Base-by-base conservation (phyloP, 225 moss, liverwort and hornwort species). In the Ulota crispa region DNA sequence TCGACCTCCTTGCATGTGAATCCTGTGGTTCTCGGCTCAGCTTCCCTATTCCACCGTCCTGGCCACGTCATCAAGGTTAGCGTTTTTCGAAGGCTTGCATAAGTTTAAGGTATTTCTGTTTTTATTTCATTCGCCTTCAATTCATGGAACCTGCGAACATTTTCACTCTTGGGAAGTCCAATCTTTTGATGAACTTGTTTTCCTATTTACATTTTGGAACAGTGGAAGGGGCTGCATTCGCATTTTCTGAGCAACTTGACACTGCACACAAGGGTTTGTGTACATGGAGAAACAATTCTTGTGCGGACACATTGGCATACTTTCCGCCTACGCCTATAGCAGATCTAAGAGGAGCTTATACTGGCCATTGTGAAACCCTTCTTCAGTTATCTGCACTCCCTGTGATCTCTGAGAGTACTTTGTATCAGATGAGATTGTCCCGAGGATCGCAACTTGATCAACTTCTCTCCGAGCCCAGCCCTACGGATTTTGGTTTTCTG, bases 1-100 rank as follows among this genome's bases (percentile, higher is more conserved):
- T 96, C 45, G 99, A 99, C 57, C 90, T 99, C 56, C 87, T 99
- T 83, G 93, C 89, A 47, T 99, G 99, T 83, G 99, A 95, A 78
- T 84, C 78, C 54, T 99, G 99, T 75, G 86, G 96, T 83, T 93
- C 94, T 39, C 89, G 89, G 21, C 92, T 96, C 39, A 94, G 92
- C 83, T 93, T 99, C 76, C 78, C 91, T 18, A 42, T 93, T 77
- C 93, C 99, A 63, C 86, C 91, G 63, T 87, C 92, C 10, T 99
- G 98, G 96, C 82, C 93, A 62, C 89, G 86, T 70, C 72, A 80
- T 31, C 92, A 92, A 86, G 94, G 94, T 93, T 80, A 85, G 67
- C 39, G 36, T 64, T 56, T 61, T 47, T 76, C 27, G 27, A 86
- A 56, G 6, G 64, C 64, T 28, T 50, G 63, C 72, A n/a, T 10